Conservation (phyloP, 805 yeast genomes). For the Suhomyces prunicola region DNA sequence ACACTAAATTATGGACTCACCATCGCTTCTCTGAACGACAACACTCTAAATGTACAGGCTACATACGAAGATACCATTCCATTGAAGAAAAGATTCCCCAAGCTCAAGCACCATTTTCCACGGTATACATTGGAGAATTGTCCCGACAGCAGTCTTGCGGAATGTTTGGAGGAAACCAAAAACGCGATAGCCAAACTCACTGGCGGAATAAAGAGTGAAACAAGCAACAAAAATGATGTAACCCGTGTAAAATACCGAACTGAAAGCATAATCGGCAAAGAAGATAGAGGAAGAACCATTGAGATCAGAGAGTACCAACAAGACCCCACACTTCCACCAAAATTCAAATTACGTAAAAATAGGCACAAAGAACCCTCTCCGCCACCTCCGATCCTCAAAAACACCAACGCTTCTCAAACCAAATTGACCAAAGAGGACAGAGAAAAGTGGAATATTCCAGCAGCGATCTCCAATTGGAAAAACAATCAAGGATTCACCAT, state of each 20-base stretch:
- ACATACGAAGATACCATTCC: constrained; percentile 61
- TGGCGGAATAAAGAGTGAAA: constrained; percentile 15
- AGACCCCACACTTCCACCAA: constrained; percentile 87
- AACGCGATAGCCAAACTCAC: constrained; percentile 50
- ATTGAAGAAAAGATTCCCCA: constrained; percentile 41
- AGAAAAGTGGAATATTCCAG: constrained; percentile 82
- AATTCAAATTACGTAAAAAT: constrained; percentile 67
- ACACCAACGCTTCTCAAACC: constrained; percentile 41
- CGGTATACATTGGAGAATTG: constrained; percentile 34
- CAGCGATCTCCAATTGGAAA: constrained; percentile 93
- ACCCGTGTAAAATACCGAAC: constrained; percentile 19
- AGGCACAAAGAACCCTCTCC: constrained; percentile 63
- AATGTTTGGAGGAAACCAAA: constrained; percentile 54
- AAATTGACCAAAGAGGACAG: constrained; percentile 68
- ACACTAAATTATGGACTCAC: constrained; percentile 25
- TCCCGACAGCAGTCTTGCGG: constrained; percentile 43
- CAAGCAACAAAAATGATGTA: constrained; percentile 30
- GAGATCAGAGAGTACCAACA: constrained; percentile 63
- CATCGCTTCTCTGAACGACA: constrained; percentile 15
- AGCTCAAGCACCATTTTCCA: constrained; percentile 39
- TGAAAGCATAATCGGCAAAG: constrained; percentile 12
- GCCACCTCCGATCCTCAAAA: constrained; percentile 60
- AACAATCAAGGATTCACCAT: constrained; percentile 88
- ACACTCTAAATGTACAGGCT: constrained; percentile 36
- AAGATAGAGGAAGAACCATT: constrained; percentile 40